phyloP scores from a whole-genome alignment of 257 asterid species.

The Lithospermum erythrorhizon region DNA sequence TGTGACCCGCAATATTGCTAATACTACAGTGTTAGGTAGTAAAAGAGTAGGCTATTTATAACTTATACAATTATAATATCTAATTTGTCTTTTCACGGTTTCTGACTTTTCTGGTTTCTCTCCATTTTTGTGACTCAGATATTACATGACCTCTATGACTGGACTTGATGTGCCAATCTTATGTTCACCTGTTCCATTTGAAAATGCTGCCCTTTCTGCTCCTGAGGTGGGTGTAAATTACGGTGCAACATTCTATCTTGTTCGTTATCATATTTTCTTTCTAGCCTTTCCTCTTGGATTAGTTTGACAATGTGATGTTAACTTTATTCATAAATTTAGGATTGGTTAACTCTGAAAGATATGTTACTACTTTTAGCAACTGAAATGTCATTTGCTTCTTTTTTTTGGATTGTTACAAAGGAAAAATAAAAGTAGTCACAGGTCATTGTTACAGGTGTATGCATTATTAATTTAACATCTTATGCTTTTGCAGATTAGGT shows the following conservation, averaged over 20 bases:
- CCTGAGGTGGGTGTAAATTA: constrained; percentile 64
- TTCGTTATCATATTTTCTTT: background rate
- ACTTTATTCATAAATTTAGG: no score
- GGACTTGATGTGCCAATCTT: constrained; percentile 83
- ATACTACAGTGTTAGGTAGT: no score
- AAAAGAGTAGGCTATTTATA: no score
- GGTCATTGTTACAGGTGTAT: background rate
- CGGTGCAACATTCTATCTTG: constrained; percentile 8
- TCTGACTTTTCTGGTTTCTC: background rate
- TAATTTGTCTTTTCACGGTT: background rate
- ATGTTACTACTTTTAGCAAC: no score
- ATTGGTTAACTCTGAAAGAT: no score
- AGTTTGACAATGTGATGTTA: no score
- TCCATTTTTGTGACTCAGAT: constrained; percentile 39
- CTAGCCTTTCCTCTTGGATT: background rate
- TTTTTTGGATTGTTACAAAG: no score
- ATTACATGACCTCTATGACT: constrained; percentile 42
- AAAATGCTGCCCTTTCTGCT: constrained; percentile 66
- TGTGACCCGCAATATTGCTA: no score
- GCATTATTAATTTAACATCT: constrained; percentile 7
- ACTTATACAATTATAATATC: no score
- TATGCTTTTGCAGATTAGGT: constrained; percentile 51
- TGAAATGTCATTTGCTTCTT: no score
- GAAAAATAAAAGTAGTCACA: no score
- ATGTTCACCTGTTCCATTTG: constrained; percentile 74